Conservation (phyloP, 163 green algal genomes). For the Chloromonas sp. region DNA sequence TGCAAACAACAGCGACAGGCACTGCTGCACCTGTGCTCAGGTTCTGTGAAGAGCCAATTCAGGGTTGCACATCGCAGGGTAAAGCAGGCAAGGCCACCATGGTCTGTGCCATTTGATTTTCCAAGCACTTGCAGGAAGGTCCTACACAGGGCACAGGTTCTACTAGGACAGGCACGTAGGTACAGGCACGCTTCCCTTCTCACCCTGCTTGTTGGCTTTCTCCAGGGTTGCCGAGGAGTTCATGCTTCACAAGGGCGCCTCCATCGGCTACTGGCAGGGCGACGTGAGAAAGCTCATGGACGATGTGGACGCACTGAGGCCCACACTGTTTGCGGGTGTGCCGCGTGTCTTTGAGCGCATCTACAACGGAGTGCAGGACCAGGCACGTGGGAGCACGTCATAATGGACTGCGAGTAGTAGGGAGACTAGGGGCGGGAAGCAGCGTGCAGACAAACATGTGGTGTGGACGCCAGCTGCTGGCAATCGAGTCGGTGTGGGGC, state of each 20-base stretch:
- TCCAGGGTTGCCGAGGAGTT: constrained; percentile 83
- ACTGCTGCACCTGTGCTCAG: background rate
- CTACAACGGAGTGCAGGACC: constrained; percentile 55
- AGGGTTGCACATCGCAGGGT: too few relatives aligned
- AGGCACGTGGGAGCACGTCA: too few relatives aligned
- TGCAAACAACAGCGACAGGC: background rate
- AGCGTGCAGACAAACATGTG: too few relatives aligned
- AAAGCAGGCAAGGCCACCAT: too few relatives aligned
- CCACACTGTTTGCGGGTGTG: constrained; percentile 85
- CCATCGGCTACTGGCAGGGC: constrained; percentile 85
- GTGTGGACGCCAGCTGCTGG: too few relatives aligned
- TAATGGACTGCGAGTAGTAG: too few relatives aligned
- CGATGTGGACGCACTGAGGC: constrained; percentile 68
- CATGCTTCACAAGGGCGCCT: constrained; percentile 65
- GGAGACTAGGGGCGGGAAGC: too few relatives aligned
- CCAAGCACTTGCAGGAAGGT: too few relatives aligned
- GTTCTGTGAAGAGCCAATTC: background rate
- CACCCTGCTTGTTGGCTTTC: background rate
- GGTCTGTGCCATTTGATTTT: too few relatives aligned
- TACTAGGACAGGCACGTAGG: background rate
- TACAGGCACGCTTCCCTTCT: too few relatives aligned
- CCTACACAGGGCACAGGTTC: background rate
- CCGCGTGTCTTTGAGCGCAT: constrained; percentile 88
- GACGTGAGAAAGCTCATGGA: constrained; percentile 71
- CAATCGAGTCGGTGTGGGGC: too few relatives aligned